Conservation (phyloP, 768 basidiomycete genomes). For the Cystofilobasidium bisporidii region DNA sequence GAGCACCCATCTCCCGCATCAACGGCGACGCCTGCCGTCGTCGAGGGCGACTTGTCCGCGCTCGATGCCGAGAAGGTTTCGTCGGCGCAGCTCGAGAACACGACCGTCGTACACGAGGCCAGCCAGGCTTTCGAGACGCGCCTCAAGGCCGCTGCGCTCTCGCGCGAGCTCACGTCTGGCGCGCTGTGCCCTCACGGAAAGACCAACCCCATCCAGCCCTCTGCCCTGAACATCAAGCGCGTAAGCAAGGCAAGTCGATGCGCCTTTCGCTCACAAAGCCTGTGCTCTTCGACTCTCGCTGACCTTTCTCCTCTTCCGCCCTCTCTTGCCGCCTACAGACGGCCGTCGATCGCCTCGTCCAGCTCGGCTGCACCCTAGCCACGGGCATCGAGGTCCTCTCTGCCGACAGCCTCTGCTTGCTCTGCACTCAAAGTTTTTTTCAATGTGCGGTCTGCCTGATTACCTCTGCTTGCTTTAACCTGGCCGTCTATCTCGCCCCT, state of each 20-base stretch:
- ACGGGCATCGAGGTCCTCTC: background rate
- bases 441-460: background rate
- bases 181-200: constrained; percentile 10
- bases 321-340: background rate
- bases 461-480: too few species aligned
- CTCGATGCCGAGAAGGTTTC: too few species aligned
- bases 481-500: too few species aligned
- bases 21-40: too few species aligned
- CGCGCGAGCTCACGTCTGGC: background rate
- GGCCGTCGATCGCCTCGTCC: constrained; percentile 1
- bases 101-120: background rate
- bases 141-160: background rate
- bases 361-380: background rate
- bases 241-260: constrained; percentile 5
- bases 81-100: background rate
- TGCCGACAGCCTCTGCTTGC: background rate
- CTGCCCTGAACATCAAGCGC: background rate
- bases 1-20: too few species aligned
- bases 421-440: background rate
- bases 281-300: background rate
- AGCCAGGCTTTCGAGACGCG: background rate
- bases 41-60: too few species aligned
- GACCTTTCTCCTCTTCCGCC: background rate
- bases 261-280: background rate
- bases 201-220: background rate